Conservation (phyloP, 805 yeast species). For the Lipomyces spencermartinsiae region DNA sequence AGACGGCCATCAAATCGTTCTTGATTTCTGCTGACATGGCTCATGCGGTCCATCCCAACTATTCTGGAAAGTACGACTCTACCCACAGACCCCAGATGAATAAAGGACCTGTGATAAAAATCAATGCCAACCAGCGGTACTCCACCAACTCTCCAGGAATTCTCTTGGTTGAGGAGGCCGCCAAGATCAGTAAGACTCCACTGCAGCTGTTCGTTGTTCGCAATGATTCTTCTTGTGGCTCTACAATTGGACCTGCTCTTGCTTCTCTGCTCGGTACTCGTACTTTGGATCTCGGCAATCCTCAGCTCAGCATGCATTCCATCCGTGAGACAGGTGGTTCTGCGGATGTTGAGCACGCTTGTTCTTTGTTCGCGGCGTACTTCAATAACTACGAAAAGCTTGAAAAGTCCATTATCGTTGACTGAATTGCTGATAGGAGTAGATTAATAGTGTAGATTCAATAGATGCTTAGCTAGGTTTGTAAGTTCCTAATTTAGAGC, state of each 20-base stretch:
- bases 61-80: constrained; percentile 73
- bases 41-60: constrained; percentile 96
- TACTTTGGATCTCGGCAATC: constrained; percentile 73
- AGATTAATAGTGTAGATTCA: neutral
- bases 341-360: constrained; percentile 74
- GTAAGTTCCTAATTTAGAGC: neutral
- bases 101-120: constrained; percentile 88
- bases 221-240: constrained; percentile 93
- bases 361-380: constrained; percentile 71
- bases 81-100: constrained; percentile 82
- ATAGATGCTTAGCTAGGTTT: neutral
- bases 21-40: constrained; percentile 94
- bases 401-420: constrained; percentile 30
- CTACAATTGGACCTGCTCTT: constrained; percentile 94
- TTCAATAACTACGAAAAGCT: constrained; percentile 66
- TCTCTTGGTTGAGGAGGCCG: constrained; percentile 74
- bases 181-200: constrained; percentile 72
- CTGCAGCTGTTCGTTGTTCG: constrained; percentile 91
- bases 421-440: neutral
- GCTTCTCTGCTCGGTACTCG: constrained; percentile 62
- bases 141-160: constrained; percentile 93
- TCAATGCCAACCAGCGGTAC: constrained; percentile 94
- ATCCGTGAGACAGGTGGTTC: constrained; percentile 82
- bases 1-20: constrained; percentile 65
- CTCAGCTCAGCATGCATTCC: constrained; percentile 85